Evolutionary conservation across 2,329 filamentous ascomycete genomes (phyloP).

Genomic region (Fusarium stilboides): DNA sequence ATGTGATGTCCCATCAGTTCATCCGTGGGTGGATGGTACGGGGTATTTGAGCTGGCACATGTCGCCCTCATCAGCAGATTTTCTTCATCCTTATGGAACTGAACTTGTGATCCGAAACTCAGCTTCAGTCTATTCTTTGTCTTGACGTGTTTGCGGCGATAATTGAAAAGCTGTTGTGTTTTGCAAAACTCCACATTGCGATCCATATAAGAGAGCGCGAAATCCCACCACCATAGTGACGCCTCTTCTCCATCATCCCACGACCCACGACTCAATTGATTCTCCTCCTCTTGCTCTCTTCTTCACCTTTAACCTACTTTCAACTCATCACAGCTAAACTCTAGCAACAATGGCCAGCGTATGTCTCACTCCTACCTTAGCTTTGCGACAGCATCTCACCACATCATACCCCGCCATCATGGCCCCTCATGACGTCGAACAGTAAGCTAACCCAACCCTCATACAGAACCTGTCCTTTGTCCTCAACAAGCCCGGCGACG

Average conservation of each 20-base stretch:
- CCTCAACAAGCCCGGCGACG: constrained; percentile 81
- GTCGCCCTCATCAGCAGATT: constrained; percentile 45
- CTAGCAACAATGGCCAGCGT: constrained; percentile 48
- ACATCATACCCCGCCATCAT: constrained; percentile 31
- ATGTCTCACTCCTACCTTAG: constrained; percentile 3
- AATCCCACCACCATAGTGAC: constrained; percentile 32
- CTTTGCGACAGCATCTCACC: not conserved
- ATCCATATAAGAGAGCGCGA: constrained; percentile 42
- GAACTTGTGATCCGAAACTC: constrained; percentile 16
- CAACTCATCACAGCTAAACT: constrained; percentile 8
- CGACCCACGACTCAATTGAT: constrained; percentile 10
- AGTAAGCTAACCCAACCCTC: not conserved
- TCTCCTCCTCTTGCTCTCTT: not conserved
- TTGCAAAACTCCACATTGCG: constrained; percentile 33
- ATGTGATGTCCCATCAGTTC: constrained; percentile 40
- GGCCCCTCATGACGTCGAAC: constrained; percentile 38
- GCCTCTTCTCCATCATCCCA: constrained; percentile 16
- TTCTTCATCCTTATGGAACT: constrained; percentile 14
- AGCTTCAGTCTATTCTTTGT: constrained; percentile 29
- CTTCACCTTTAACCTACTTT: not conserved
- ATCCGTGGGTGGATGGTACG: constrained; percentile 20
- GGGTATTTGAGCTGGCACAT: constrained; percentile 43
- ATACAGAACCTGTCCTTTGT: constrained; percentile 85
- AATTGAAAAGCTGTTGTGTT: not conserved
- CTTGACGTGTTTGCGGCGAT: constrained; percentile 3